A percentile compares a stretch with the other conserved stretches of the same genome.
These are phyloP conservation scores for Populus deltoides DNA, from an alignment of 345 rosid species.

Conservation along the genomic window DNA sequence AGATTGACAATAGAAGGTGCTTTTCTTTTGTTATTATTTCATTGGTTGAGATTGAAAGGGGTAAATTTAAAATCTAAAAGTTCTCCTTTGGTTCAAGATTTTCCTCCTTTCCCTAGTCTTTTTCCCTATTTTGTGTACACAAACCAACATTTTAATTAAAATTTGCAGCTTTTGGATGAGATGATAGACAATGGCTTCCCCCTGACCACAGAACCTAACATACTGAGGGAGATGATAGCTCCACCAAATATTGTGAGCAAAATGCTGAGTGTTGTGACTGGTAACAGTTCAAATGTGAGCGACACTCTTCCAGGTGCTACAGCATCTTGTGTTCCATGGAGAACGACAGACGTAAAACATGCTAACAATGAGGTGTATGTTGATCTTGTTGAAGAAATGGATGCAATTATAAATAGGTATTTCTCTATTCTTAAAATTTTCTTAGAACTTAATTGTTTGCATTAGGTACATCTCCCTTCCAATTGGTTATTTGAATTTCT, in stretches of 20 bases:
- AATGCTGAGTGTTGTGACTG: constrained; percentile 92
- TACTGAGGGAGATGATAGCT: constrained; percentile 91
- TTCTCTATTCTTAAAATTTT: not conserved
- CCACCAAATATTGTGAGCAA: constrained; percentile 88
- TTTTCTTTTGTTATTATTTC: not conserved
- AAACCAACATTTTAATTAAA: not conserved
- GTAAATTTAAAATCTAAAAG: not conserved
- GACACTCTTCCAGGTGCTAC: constrained; percentile 84
- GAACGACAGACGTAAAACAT: constrained; percentile 77
- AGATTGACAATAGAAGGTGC: not conserved
- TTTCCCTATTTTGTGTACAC: not conserved
- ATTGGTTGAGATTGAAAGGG: not conserved
- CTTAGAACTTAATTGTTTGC: not conserved
- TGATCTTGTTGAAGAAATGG: constrained; percentile 95
- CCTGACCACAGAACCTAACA: constrained; percentile 87
- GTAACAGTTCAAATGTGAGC: constrained; percentile 75
- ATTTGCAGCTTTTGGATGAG: constrained; percentile 88
- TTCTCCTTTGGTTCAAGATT: not conserved
- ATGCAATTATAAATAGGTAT: constrained; percentile 79
- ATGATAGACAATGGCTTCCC: constrained; percentile 99
- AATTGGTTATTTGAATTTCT: not conserved
- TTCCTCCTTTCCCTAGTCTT: not conserved
- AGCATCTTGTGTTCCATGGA: constrained; percentile 90
- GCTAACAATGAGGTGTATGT: constrained; percentile 86
- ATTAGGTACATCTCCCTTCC: not conserved